Evolutionary conservation across 2,329 filamentous ascomycete genomes (phyloP).

Genomic region (Coccinonectria pachysandricola): DNA sequence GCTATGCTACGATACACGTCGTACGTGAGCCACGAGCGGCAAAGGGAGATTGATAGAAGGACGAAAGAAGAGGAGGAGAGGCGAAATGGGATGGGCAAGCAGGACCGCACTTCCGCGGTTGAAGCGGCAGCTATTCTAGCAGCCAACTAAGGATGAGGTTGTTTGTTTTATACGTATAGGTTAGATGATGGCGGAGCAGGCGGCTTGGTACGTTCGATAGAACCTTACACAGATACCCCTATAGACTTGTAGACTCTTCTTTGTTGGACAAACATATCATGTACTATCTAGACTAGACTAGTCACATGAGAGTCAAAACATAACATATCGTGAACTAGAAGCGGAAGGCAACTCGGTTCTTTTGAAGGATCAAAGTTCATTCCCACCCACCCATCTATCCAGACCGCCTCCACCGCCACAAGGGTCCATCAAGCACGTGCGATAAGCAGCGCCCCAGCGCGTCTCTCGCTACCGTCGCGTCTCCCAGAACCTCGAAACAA

Average conservation of each 20-base stretch:
- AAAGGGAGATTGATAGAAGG: constrained; percentile 34
- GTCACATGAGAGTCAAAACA: too few relatives aligned
- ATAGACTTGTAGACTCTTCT: constrained; percentile 17
- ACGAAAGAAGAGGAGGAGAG: constrained; percentile 33
- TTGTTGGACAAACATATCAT: constrained; percentile 6
- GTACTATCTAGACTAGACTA: too few relatives aligned
- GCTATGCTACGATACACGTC: constrained; percentile 50
- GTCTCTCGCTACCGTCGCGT: too few relatives aligned
- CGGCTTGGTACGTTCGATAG: constrained; percentile 4
- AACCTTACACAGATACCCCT: constrained; percentile 16
- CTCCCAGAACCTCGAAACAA: too few relatives aligned
- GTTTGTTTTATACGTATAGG: too few relatives aligned
- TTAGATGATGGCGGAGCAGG: constrained; percentile 2
- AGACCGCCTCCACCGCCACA: too few relatives aligned
- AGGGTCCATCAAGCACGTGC: too few relatives aligned
- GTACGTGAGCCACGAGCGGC: constrained; percentile 40
- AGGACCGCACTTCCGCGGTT: constrained; percentile 35
- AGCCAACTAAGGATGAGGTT: constrained; percentile 35
- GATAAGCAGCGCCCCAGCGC: too few relatives aligned
- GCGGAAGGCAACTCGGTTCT: too few relatives aligned
- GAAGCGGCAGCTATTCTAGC: constrained; percentile 48
- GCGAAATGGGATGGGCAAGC: constrained; percentile 33
- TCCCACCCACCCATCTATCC: too few relatives aligned
- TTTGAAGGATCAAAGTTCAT: too few relatives aligned
- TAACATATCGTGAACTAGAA: too few relatives aligned